Conservation (phyloP, 2,329 filamentous ascomycete species). For the Didymella exigua region DNA sequence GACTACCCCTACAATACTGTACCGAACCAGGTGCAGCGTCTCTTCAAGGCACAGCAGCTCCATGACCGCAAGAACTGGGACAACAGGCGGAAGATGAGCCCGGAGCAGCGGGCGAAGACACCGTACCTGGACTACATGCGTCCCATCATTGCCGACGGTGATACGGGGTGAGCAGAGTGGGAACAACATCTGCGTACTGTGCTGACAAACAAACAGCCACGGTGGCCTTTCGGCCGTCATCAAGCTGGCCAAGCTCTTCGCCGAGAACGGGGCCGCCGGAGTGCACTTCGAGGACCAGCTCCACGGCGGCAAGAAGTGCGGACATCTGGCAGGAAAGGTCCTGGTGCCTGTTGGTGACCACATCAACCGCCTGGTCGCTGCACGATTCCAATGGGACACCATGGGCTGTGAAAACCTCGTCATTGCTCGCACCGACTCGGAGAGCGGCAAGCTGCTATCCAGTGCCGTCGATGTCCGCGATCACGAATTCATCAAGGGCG, state of each 20-base stretch:
- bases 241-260: conserved; percentile 96
- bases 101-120: conserved; percentile 73
- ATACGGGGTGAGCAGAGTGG: conserved; percentile 68
- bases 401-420: conserved; percentile 96
- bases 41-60: conserved; percentile 95
- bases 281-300: conserved; percentile 99
- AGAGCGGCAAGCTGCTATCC: conserved; percentile 87
- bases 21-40: conserved; percentile 93
- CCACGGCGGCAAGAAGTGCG: conserved; percentile 98
- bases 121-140: conserved; percentile 92
- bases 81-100: conserved; percentile 74
- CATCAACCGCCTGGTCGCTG: conserved; percentile 90
- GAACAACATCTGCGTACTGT: rapidly evolving
- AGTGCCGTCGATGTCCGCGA: conserved; percentile 92
- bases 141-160: conserved; percentile 94
- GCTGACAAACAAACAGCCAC: conserved; percentile 61
- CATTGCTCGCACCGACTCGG: conserved; percentile 93
- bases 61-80: conserved; percentile 98
- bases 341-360: conserved; percentile 93
- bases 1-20: conserved; percentile 99
- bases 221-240: conserved; percentile 90
- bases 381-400: conserved; percentile 96
- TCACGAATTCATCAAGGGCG: conserved; percentile 94
- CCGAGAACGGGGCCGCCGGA: conserved; percentile 92
- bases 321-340: conserved; percentile 94